Evolutionary conservation across 2,329 filamentous ascomycete species (phyloP), one percentile per base, ranked within the genome.

Genomic region (Dothistroma septosporum): DNA sequence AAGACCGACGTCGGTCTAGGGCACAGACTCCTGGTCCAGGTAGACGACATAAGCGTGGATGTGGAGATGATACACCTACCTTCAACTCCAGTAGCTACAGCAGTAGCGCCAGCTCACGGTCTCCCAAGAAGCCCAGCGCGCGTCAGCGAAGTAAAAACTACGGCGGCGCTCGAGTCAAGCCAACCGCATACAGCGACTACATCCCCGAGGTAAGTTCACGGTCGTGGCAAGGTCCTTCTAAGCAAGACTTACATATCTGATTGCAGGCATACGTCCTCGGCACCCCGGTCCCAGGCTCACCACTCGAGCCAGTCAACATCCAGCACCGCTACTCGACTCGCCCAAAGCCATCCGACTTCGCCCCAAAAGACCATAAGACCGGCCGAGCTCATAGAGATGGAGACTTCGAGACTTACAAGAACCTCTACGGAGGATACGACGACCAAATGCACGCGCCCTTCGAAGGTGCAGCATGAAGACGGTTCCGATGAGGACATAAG

Each of bases 341-440:
- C 49, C 41, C 14, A 44, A 63, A 62, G 52, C 65, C 61, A 35
- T 46, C 53, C 41, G 63, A 65, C 61, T 67, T 65, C 56, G 37
- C 59, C 57, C 52, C 54, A 21, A 54, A 58, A 16, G 62, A 65
- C 55, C 64, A 59, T 50, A 59, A 31, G 14, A 63, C 64, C 14
- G 63, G 65, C 31, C 50, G 61, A 16, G 55, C 31, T 55, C 56
- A 58, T 31, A 59, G 61, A 32, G 33, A 62, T 19, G 41, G 52
- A 10, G 46, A 61, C 19, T 61, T 52, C 21, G 53, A 60, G 31
- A 35, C 59, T 41, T 65, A 61, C 63, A 62, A 63, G 32, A 50
- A 67, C 53, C 60, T 67, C 57, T 67, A 60, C 24, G 65, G 65
- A 24, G 63, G 52, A 19, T 52, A 65, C 41, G 63, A 65, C 48